A percentile compares a stretch with the other conserved stretches of the same genome.
Conservation (phyloP, 257 asterid species). For the Gentiana dahurica region DNA sequence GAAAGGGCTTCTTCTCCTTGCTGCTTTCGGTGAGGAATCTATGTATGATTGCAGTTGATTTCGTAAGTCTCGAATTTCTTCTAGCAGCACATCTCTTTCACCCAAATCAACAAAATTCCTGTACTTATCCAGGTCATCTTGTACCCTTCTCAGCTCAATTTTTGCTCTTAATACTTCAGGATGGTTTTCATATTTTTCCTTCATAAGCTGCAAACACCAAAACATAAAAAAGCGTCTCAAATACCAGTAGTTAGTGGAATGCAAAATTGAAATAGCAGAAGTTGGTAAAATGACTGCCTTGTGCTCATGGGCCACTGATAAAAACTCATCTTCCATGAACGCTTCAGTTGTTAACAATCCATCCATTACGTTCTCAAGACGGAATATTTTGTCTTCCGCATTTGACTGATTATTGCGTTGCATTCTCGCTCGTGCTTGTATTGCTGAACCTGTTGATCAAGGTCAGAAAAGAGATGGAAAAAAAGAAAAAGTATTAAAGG, state of each 20-base stretch:
- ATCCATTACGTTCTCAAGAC: slow-evolving; percentile 96
- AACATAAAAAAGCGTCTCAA: slow-evolving; percentile 8
- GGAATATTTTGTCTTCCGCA: slow-evolving; percentile 92
- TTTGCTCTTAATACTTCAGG: slow-evolving; percentile 77
- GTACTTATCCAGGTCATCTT: slow-evolving; percentile 75
- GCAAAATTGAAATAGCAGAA: neutral
- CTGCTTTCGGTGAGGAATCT: slow-evolving; percentile 51
- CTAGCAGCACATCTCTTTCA: slow-evolving; percentile 86
- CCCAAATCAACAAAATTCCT: slow-evolving; percentile 89
- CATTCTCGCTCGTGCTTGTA: slow-evolving; percentile 98
- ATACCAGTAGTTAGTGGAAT: slow-evolving; percentile 7
- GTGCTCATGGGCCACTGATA: slow-evolving; percentile 62
- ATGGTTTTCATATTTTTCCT: slow-evolving; percentile 72
- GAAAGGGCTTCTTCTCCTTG: slow-evolving; percentile 44
- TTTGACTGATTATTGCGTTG: slow-evolving; percentile 72
- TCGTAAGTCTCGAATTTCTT: slow-evolving; percentile 84
- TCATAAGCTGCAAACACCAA: slow-evolving; percentile 59
- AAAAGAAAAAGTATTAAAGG: neutral
- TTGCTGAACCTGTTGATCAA: slow-evolving; percentile 64
- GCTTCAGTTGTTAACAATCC: slow-evolving; percentile 81
- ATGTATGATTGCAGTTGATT: slow-evolving; percentile 66
- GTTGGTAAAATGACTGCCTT: slow-evolving; percentile 34
- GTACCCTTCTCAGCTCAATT: slow-evolving; percentile 61
- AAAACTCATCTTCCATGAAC: slow-evolving; percentile 74
- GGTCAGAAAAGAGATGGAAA: slow-evolving; percentile 2